Evolutionary conservation across 2,329 filamentous ascomycete species (phyloP).

Genomic region (Nectriaceae sp.): DNA sequence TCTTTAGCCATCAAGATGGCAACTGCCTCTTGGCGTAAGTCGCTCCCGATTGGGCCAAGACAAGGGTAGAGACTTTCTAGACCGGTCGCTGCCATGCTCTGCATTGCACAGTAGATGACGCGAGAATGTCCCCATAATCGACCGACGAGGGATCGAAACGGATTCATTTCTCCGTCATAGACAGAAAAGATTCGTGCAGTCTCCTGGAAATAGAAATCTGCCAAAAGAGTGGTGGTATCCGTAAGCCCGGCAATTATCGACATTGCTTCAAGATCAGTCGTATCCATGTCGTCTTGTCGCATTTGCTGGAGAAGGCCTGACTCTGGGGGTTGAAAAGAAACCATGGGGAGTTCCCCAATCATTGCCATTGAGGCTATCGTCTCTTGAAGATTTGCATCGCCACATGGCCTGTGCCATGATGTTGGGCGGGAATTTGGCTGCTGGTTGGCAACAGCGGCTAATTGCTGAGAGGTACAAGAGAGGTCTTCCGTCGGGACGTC

Average conservation of each 20-base stretch:
- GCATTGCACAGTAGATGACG: conserved; percentile 11
- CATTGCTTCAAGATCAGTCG: background rate
- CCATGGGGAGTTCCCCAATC: background rate
- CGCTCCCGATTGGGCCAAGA: conserved; percentile 10
- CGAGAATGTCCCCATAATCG: conserved; percentile 14
- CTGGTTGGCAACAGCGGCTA: background rate
- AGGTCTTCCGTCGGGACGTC: background rate
- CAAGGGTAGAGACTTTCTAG: conserved; percentile 9
- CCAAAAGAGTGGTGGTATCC: conserved; percentile 8
- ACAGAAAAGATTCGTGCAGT: conserved; percentile 13
- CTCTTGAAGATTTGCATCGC: background rate
- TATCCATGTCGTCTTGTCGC: background rate
- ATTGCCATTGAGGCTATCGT: background rate
- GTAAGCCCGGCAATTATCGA: background rate
- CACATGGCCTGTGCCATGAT: too few relatives aligned
- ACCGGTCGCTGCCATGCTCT: conserved; percentile 16
- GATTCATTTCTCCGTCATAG: conserved; percentile 15
- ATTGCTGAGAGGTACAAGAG: background rate
- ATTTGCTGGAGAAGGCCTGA: background rate
- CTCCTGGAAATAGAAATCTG: conserved; percentile 16
- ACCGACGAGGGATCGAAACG: conserved; percentile 10
- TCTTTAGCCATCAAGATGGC: conserved; percentile 8
- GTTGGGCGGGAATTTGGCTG: too few relatives aligned
- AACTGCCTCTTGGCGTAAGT: conserved; percentile 8
- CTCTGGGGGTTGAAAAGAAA: background rate